Conservation (phyloP, 495 filamentous ascomycete species). For the Lasiosphaeris hirsuta region DNA sequence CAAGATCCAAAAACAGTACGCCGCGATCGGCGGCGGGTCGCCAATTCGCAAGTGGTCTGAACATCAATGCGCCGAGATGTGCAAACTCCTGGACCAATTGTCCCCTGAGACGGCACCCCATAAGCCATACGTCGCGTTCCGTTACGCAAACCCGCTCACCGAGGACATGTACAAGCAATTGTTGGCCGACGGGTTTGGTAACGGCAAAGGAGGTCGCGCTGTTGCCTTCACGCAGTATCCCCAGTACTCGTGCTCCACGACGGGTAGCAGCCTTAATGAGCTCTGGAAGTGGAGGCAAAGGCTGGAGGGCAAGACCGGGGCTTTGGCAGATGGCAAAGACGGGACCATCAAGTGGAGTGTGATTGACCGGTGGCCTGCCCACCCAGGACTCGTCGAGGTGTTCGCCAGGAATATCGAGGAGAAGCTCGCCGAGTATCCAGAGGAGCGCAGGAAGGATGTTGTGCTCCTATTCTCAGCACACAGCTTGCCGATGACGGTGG, state of each 20-base stretch:
- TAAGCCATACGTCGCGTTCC: constrained; percentile 98
- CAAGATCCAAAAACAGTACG: constrained; percentile 93
- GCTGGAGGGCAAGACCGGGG: constrained; percentile 68
- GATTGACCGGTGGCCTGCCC: constrained; percentile 94
- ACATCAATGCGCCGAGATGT: constrained; percentile 88
- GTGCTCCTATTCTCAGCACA: constrained; percentile 94
- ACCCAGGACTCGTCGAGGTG: constrained; percentile 84
- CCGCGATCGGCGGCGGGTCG: constrained; percentile 91
- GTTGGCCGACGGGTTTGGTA: constrained; percentile 83
- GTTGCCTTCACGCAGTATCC: constrained; percentile 99
- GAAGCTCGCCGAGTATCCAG: constrained; percentile 76
- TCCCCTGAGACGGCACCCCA: constrained; percentile 94
- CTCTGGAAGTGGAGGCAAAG: constrained; percentile 93
- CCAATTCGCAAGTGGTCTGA: constrained; percentile 98
- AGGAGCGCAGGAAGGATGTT: constrained; percentile 70
- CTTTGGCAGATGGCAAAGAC: constrained; percentile 40
- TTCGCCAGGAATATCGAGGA: constrained; percentile 88
- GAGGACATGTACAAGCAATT: constrained; percentile 85
- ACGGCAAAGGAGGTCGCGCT: constrained; percentile 80
- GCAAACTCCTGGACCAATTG: constrained; percentile 86
- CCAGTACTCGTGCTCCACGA: constrained; percentile 98
- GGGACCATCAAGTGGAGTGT: constrained; percentile 93
- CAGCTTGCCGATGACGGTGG: constrained; percentile 93
- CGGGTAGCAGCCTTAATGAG: constrained; percentile 93
- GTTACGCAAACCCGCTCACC: constrained; percentile 90